Evolutionary conservation across 192 early-diverging fungal genomes (phyloP), one percentile per base, ranked within the genome.

Genomic region (Thoreauomyces humboldtii): DNA sequence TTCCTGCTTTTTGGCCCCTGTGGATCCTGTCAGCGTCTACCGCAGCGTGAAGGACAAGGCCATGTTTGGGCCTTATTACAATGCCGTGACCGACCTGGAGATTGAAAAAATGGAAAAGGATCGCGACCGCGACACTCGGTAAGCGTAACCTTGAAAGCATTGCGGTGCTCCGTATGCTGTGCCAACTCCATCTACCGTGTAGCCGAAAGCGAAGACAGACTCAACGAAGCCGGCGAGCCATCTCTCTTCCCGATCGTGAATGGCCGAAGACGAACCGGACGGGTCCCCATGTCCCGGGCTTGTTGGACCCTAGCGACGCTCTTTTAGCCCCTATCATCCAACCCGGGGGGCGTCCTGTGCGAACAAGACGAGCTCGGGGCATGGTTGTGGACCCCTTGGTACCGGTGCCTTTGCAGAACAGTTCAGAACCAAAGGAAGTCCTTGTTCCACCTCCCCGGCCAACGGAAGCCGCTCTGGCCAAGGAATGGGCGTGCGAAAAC

Each of bases 171-270:
- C 15, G 24, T 51, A 22, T 51, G 7, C 12, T 22, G 7, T 51
- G 9, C 7, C n/a, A n/a, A n/a, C n/a, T n/a, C n/a, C n/a, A n/a
- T n/a, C n/a, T n/a, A n/a, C n/a, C n/a, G n/a, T 38, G 1, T 41
- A 87, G 93, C 33, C 87, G 93, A 32, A 95, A 94, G 70, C 81
- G 92, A 43, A 76, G 93, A 14, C 91, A 93, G 71, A 89, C 85
- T 22, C 77, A 90, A 29, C 87, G 91, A 14, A 75, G 87, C 41
- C 56, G 87, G 77, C 36, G 71, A 22, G 44, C 68, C 32, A 75
- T 87, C 27, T 77, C 80, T 22, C 62, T 89, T 19, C 88, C 89
- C 4, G 89, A 91, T 72, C 71, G 87, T 19, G 89, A 91, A 52
- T 74, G 78, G 0, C 67, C 77, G 27, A 89, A 88, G 65, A 89